Evolutionary conservation across 306 rosid genomes (phyloP).

Genomic region (Dalbergia oliveri): DNA sequence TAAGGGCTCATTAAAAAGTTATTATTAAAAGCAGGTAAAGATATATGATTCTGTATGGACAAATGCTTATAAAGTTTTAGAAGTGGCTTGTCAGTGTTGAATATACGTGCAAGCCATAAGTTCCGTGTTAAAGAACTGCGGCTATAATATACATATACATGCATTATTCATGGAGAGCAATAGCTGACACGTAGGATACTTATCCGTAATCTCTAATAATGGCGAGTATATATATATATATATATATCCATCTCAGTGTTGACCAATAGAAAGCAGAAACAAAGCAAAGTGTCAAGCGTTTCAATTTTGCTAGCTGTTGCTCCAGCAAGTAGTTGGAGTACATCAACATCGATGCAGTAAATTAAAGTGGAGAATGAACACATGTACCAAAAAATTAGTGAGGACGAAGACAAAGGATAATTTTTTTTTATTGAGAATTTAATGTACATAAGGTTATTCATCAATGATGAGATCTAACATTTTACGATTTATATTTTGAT

Average conservation of each 20-base stretch:
- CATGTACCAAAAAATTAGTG: no score
- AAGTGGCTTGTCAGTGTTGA: conserved; percentile 12
- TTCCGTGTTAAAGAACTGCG: not conserved
- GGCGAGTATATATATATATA: not conserved
- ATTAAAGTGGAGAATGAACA: no score
- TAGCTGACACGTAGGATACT: conserved; percentile 1
- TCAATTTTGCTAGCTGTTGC: not conserved
- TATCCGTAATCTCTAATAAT: not conserved
- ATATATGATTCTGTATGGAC: not conserved
- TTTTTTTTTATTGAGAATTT: not conserved
- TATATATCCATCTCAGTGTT: not conserved
- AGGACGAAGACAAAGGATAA: not conserved
- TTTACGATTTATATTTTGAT: no score
- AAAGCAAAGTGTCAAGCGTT: not conserved
- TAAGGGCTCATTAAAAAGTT: no score
- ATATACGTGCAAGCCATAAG: conserved; percentile 24
- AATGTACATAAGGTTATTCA: not conserved
- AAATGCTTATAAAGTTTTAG: not conserved
- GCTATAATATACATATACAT: no score
- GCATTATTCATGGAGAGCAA: not conserved
- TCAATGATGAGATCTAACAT: not conserved
- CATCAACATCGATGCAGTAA: not conserved
- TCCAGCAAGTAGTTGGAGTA: not conserved
- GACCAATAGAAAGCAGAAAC: not conserved
- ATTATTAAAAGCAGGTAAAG: not conserved